A percentile compares a stretch with the other conserved stretches of the same genome.
Evolutionary conservation across 2,329 filamentous ascomycete species (phyloP).

Genomic region (Sporothrix pseudoabietina): DNA sequence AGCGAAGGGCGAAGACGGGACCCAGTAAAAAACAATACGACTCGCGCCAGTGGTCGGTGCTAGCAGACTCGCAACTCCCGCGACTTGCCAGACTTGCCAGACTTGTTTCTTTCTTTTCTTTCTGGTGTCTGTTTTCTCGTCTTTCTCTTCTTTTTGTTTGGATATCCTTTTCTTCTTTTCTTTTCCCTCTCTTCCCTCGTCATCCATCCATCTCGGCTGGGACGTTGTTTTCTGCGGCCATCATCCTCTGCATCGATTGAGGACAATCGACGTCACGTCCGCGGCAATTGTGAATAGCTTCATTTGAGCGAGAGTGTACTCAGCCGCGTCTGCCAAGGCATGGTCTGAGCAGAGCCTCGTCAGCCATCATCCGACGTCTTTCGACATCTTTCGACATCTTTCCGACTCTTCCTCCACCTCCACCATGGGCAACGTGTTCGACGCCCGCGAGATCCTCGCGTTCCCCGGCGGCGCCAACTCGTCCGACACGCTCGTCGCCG

Average conservation of each 20-base stretch:
- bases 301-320: neutral
- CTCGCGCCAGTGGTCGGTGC: constrained; percentile 11
- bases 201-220: neutral
- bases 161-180: neutral
- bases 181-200: neutral
- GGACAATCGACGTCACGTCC: neutral
- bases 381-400: neutral
- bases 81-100: neutral
- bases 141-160: constrained; percentile 5
- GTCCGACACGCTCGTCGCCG: constrained; percentile 61
- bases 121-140: neutral
- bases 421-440: constrained; percentile 44
- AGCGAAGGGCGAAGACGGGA: constrained; percentile 18
- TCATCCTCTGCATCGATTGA: constrained; percentile 2
- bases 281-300: constrained; percentile 20
- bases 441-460: constrained; percentile 50
- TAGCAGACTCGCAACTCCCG: neutral
- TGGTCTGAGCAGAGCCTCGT: constrained; percentile 17
- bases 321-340: constrained; percentile 16
- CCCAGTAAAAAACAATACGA: constrained; percentile 21
- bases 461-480: constrained; percentile 57
- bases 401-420: neutral
- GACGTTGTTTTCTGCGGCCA: constrained; percentile 1
- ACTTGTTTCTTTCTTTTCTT: neutral
- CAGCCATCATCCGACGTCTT: neutral